These are phyloP conservation scores for Chlamydomonas reinhardtii DNA, from an alignment of 163 green algal species.

Conservation along the genomic window DNA sequence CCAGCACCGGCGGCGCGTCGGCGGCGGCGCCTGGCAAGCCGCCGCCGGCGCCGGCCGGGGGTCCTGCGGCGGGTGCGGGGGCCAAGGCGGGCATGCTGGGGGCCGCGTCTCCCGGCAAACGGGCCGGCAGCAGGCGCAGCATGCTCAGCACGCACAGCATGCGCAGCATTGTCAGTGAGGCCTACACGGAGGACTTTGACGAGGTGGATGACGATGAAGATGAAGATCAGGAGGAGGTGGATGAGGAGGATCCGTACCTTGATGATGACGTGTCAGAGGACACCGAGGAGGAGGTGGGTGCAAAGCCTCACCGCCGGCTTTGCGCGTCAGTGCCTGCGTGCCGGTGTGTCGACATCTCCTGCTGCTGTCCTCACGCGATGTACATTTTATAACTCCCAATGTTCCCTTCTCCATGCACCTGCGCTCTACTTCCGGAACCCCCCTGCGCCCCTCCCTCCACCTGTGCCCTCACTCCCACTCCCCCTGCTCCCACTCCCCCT, in stretches of 20 bases:
- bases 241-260: neutral
- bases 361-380: no score
- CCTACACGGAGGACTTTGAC: slow-evolving; percentile 13
- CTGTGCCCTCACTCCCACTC: no score
- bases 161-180: neutral
- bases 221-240: neutral
- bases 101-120: neutral
- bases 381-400: no score
- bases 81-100: neutral
- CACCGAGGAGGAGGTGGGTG: neutral
- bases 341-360: no score
- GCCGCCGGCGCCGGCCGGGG: neutral
- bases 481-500: no score
- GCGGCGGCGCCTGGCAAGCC: no score
- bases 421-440: no score
- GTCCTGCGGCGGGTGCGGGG: neutral
- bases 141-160: neutral
- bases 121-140: neutral
- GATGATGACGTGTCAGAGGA: neutral
- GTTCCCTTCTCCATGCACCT: no score
- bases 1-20: neutral
- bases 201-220: slow-evolving; percentile 6
- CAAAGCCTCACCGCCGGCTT: no score
- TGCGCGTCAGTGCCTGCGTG: no score
- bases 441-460: no score